Evolutionary conservation across 2,329 filamentous ascomycete species (phyloP).

Genomic region (Nothophoma quercina): DNA sequence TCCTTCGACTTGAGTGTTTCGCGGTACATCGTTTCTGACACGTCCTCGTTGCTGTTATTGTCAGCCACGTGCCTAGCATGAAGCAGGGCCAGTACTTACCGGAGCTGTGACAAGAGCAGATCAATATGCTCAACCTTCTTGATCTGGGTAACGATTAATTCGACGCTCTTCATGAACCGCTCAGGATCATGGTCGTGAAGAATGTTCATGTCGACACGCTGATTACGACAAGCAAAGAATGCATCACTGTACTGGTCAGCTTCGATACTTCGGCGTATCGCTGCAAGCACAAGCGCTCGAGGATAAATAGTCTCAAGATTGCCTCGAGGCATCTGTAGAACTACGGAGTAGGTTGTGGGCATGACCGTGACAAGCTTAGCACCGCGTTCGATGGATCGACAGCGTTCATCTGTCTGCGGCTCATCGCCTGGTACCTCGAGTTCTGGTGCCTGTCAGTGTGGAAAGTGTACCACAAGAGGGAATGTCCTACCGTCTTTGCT

Average conservation of each 20-base stretch:
- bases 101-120: conserved; percentile 85
- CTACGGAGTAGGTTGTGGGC: conserved; percentile 82
- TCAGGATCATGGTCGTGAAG: conserved; percentile 90
- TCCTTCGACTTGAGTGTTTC: conserved; percentile 70
- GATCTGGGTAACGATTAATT: conserved; percentile 82
- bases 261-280: conserved; percentile 83
- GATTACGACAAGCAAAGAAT: conserved; percentile 86
- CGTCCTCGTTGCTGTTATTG: conserved; percentile 76
- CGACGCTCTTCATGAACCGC: conserved; percentile 80
- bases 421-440: conserved; percentile 87
- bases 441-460: conserved; percentile 57
- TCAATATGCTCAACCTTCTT: conserved; percentile 84
- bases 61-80: conserved; percentile 9
- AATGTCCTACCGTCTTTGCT: conserved; percentile 64
- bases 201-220: conserved; percentile 98
- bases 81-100: conserved; percentile 58
- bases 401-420: conserved; percentile 89
- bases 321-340: conserved; percentile 93
- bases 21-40: conserved; percentile 90
- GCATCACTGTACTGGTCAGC: conserved; percentile 81
- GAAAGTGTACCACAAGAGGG: neutral
- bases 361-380: conserved; percentile 87
- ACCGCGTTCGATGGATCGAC: conserved; percentile 89
- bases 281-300: conserved; percentile 88
- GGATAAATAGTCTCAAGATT: conserved; percentile 96